Evolutionary conservation across 805 yeast genomes (phyloP).

Genomic region (Cyberlindnera veronae): DNA sequence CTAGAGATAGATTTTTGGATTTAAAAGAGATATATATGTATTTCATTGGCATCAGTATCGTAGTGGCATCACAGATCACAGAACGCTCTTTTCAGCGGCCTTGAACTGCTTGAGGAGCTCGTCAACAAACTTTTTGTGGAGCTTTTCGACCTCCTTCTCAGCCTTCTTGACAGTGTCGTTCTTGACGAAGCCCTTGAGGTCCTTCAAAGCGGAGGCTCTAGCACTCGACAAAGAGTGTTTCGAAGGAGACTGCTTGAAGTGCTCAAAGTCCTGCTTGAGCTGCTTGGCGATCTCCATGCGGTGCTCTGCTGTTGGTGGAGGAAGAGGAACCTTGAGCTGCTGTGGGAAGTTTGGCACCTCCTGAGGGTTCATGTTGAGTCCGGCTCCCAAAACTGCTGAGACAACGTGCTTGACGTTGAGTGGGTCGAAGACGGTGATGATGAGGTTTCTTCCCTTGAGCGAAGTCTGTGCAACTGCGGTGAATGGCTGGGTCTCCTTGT

Average conservation of each 20-base stretch:
- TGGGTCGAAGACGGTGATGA: constrained; percentile 90
- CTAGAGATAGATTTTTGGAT: constrained; percentile 1
- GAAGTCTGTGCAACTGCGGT: constrained; percentile 69
- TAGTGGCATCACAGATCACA: constrained; percentile 14
- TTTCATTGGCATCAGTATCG: background rate
- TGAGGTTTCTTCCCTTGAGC: constrained; percentile 59
- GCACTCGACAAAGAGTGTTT: constrained; percentile 51
- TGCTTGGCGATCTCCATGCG: constrained; percentile 52
- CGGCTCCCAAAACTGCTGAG: constrained; percentile 65
- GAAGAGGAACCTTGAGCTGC: constrained; percentile 67
- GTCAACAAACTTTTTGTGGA: constrained; percentile 61
- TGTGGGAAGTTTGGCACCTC: constrained; percentile 69
- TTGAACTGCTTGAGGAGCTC: constrained; percentile 56
- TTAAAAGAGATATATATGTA: background rate
- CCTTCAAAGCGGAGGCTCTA: constrained; percentile 57
- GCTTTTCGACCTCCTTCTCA: constrained; percentile 59
- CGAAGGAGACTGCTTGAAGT: constrained; percentile 47
- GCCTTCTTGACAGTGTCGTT: constrained; percentile 54
- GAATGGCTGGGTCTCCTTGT: constrained; percentile 45
- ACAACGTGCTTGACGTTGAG: constrained; percentile 63
- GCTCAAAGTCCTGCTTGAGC: constrained; percentile 65
- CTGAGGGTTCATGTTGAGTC: constrained; percentile 77
- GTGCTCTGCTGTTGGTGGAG: constrained; percentile 69
- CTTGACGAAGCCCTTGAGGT: constrained; percentile 45
- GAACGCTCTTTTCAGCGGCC: constrained; percentile 46